Evolutionary conservation across 179 eudicot genomes (phyloP), one percentile per base, ranked within the genome.

Genomic region (Pouteria campechiana): DNA sequence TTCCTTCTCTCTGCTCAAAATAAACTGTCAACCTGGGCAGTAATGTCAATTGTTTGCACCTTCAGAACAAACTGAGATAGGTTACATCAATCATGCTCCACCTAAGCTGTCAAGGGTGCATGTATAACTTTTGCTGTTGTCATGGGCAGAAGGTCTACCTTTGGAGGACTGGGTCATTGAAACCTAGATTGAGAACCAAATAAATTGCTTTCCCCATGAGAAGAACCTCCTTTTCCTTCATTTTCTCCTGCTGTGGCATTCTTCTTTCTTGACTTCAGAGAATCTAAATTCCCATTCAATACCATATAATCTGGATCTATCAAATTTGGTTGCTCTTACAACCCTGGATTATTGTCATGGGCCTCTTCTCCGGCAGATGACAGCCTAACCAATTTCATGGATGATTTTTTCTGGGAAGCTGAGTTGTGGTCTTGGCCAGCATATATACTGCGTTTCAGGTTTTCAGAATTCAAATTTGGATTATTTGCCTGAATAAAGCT

Each of bases 381-480:
- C 17, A 46, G 55, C 57, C 38, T 48, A 45, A 48, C 34, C 11
- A 50, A 42, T 38, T 60, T 50, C 25, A 60, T 29, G 20, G 57
- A 61, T 28, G 66, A 47, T 49, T 61, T 81, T 23, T 76, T 84
- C 50, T 75, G 82, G 58, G 82, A 64, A 25, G 76, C 70, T 27
- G 73, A 66, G 21, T 93, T 83, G 21, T 66, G 84, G 64, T 71
- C 81, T 69, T 78, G 78, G 56, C 82, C 95, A 25, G 87, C 40
- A 19, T 61, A 38, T 22, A 39, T 17, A 46, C 53, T 68, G 35
- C 74, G 66, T 32, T 58, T 70, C 44, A 50, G 25, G 25, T 28
- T 48, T 64, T 70, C 79, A 17, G 46, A 44, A n/a, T n/a, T n/a
- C n/a, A n/a, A n/a, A n/a, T n/a, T n/a, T n/a, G n/a, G n/a, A n/a